phyloP scores from a whole-genome alignment of 1,139 yeast genomes.

The Torulaspora globosa region DNA sequence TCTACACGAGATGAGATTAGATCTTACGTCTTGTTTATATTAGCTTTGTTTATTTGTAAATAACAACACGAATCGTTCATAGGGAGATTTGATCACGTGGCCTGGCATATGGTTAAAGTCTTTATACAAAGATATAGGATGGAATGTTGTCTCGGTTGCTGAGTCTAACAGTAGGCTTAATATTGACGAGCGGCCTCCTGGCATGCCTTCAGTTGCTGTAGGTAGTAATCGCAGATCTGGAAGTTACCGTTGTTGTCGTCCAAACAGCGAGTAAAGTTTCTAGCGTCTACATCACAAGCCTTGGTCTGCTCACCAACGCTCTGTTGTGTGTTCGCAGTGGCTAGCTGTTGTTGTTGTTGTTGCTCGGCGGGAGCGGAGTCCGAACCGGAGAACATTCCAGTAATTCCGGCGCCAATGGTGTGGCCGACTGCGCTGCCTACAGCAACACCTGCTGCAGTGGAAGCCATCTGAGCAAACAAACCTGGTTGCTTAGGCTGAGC shows the following conservation, averaged over 20 bases:
- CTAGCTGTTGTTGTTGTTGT: constrained; percentile 31
- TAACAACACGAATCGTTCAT: too few species aligned
- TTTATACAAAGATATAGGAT: constrained; percentile 4
- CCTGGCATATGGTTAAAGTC: not conserved
- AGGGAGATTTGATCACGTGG: too few species aligned
- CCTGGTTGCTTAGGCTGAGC: constrained; percentile 73
- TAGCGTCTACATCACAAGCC: constrained; percentile 87
- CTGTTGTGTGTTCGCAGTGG: constrained; percentile 31
- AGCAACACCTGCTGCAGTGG: constrained; percentile 99
- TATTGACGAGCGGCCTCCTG: constrained; percentile 88
- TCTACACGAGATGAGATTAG: too few species aligned
- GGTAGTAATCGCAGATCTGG: constrained; percentile 92
- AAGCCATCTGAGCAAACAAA: constrained; percentile 92
- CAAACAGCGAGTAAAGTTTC: constrained; percentile 91
- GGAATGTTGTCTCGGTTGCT: not conserved
- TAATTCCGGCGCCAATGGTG: constrained; percentile 90
- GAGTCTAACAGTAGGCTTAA: constrained; percentile 35
- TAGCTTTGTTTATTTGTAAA: not conserved
- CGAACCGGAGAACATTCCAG: constrained; percentile 85
- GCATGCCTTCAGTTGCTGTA: constrained; percentile 96
- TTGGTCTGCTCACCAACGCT: constrained; percentile 44
- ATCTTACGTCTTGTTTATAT: not conserved
- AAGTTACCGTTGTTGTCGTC: constrained; percentile 91
- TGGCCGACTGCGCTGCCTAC: constrained; percentile 97
- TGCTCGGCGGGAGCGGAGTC: constrained; percentile 48